Evolutionary conservation across 1,284 basidiomycete genomes (phyloP).

Genomic region (Xerocomus cyaneibrunnescens): DNA sequence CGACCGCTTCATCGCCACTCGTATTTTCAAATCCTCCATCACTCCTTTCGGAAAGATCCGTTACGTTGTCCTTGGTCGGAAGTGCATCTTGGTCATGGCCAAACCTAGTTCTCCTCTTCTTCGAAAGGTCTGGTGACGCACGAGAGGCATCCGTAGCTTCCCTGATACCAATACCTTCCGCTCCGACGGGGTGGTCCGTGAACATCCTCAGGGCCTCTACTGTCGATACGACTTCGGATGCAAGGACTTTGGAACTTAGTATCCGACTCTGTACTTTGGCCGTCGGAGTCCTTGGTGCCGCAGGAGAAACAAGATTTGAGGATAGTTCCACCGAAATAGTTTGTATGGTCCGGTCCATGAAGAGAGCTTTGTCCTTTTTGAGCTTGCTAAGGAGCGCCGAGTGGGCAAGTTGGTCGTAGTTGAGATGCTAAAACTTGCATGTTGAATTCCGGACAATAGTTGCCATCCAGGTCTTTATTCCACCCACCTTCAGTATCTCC

Average conservation of each 20-base stretch:
- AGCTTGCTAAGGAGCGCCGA: conserved; percentile 70
- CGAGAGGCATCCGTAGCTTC: background rate
- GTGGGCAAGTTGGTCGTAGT: conserved; percentile 58
- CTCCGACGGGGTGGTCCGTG: conserved; percentile 37
- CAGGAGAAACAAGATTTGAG: conserved; percentile 32
- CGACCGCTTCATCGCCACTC: conserved; percentile 8
- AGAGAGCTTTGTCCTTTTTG: conserved; percentile 66
- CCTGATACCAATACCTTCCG: background rate
- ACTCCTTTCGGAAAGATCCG: conserved; percentile 33
- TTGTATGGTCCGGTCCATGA: conserved; percentile 45
- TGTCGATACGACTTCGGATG: conserved; percentile 55
- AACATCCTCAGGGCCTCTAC: conserved; percentile 51
- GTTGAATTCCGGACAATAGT: conserved; percentile 1
- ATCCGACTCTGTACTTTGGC: conserved; percentile 73
- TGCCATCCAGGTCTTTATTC: background rate
- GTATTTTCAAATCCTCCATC: conserved; percentile 31
- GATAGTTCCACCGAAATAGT: conserved; percentile 48
- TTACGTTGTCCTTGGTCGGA: background rate
- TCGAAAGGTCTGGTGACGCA: conserved; percentile 2
- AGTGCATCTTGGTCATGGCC: background rate
- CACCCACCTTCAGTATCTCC: conserved; percentile 60
- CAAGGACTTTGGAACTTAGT: conserved; percentile 74
- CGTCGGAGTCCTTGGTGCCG: conserved; percentile 43
- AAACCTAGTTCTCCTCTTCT: conserved; percentile 6
- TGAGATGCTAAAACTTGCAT: conserved; percentile 48